These are phyloP conservation scores for Byssochlamys sp. DNA, from an alignment of 2,329 filamentous ascomycete species.

Conservation along the genomic window DNA sequence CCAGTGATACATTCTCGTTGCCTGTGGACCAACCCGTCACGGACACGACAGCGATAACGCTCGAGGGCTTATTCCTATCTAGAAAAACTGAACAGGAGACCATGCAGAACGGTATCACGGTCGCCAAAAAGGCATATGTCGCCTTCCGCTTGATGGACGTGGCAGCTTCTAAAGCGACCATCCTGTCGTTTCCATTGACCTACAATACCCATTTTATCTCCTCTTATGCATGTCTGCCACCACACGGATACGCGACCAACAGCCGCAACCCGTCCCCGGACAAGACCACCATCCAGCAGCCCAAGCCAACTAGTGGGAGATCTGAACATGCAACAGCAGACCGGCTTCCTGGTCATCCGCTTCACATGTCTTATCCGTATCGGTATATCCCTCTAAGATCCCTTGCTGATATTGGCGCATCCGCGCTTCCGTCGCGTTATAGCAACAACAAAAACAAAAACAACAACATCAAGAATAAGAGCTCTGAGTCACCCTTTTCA, in stretches of 20 bases:
- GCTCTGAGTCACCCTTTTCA: slow-evolving; percentile 5
- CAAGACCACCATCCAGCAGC: background rate
- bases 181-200: slow-evolving; percentile 31
- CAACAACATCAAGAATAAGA: background rate
- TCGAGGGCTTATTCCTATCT: slow-evolving; percentile 18
- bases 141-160: slow-evolving; percentile 13
- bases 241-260: slow-evolving; percentile 22
- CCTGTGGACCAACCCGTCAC: slow-evolving; percentile 22
- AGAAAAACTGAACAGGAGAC: slow-evolving; percentile 9
- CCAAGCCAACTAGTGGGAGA: background rate
- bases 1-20: slow-evolving; percentile 28
- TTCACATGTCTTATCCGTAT: slow-evolving; percentile 27
- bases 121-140: slow-evolving; percentile 17
- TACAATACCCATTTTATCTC: slow-evolving; percentile 48
- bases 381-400: slow-evolving; percentile 20
- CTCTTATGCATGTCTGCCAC: slow-evolving; percentile 44
- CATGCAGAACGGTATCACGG: slow-evolving; percentile 8
- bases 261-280: background rate
- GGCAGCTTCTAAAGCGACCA: slow-evolving; percentile 4
- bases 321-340: background rate
- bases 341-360: slow-evolving; percentile 30
- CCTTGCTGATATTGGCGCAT: slow-evolving; percentile 12
- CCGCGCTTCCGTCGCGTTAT: slow-evolving; percentile 4
- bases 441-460: no score
- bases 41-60: slow-evolving; percentile 10